A percentile compares a stretch with the other conserved stretches of the same genome.
phyloP scores from a whole-genome alignment of 2,329 filamentous ascomycete species.

The Chaetomium sp. region DNA sequence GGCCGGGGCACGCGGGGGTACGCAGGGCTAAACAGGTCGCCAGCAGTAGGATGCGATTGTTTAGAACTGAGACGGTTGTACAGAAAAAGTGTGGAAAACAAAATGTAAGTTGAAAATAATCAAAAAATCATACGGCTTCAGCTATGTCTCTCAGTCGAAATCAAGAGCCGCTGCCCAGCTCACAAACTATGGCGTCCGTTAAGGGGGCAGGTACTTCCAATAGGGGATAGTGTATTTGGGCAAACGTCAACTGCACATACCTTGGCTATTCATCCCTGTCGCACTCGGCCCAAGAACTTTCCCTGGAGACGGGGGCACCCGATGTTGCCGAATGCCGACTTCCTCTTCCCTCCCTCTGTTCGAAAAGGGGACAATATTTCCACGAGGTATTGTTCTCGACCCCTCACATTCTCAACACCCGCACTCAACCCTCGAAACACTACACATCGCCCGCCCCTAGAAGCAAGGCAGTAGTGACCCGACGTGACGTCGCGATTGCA shows the following conservation, averaged over 20 bases:
- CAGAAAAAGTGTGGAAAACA: background rate
- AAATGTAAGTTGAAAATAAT: background rate
- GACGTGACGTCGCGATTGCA: conserved; percentile 6
- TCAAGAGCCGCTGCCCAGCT: too few relatives aligned
- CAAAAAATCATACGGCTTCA: too few relatives aligned
- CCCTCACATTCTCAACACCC: conserved; percentile 4
- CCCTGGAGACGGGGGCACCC: conserved; percentile 9
- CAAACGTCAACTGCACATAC: background rate
- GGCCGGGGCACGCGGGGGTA: background rate
- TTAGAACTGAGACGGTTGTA: background rate
- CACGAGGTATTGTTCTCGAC: conserved; percentile 3
- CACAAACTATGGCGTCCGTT: background rate
- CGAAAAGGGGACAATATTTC: conserved; percentile 18
- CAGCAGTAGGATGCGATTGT: too few relatives aligned
- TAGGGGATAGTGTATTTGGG: background rate
- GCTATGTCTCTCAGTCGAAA: too few relatives aligned
- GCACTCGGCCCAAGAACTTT: conserved; percentile 17
- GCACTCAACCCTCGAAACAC: too few relatives aligned
- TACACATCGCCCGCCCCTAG: too few relatives aligned
- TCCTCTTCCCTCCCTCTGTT: conserved; percentile 1
- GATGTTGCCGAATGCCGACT: conserved; percentile 24
- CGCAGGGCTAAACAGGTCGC: background rate
- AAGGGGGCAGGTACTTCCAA: background rate
- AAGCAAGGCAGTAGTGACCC: too few relatives aligned
- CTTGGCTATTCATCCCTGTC: conserved; percentile 17